phyloP scores from a whole-genome alignment of 768 basidiomycete genomes.

The Pleurotus giganteus region DNA sequence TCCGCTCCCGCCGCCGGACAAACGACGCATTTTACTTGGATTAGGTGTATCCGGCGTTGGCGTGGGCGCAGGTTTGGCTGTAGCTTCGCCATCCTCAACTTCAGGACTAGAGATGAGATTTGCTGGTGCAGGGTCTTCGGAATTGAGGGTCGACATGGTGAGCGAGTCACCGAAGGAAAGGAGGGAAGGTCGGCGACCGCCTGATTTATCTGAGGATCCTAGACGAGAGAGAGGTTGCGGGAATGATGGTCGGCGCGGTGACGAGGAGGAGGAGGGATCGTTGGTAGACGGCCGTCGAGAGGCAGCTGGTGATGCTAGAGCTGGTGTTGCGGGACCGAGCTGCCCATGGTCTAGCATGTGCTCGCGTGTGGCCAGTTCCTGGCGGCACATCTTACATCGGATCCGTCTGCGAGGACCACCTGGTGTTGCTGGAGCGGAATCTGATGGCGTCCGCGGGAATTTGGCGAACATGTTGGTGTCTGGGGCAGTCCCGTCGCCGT shows the following conservation, averaged over 20 bases:
- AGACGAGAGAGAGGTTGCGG: slow-evolving; percentile 21
- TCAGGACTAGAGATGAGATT: slow-evolving; percentile 12
- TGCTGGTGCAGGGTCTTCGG: slow-evolving; percentile 15
- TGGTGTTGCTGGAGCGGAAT: slow-evolving; percentile 61
- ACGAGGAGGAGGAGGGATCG: neutral
- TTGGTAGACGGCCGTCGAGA: slow-evolving; percentile 25
- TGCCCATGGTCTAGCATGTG: slow-evolving; percentile 93
- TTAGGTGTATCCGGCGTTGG: slow-evolving; percentile 3
- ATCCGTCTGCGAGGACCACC: slow-evolving; percentile 56
- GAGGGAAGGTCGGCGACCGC: slow-evolving; percentile 31
- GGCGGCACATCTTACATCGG: slow-evolving; percentile 90
- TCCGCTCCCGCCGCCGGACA: neutral
- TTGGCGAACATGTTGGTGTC: slow-evolving; percentile 75
- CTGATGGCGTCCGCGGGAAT: slow-evolving; percentile 63
- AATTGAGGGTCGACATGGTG: slow-evolving; percentile 38
- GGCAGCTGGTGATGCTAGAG: slow-evolving; percentile 38
- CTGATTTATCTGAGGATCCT: slow-evolving; percentile 17
- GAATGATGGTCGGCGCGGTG: slow-evolving; percentile 20
- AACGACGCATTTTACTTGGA: neutral
- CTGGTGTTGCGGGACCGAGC: slow-evolving; percentile 64
- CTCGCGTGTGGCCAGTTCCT: slow-evolving; percentile 85
- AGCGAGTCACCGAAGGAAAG: slow-evolving; percentile 31
- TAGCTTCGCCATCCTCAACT: slow-evolving; percentile 17
- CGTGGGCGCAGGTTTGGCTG: slow-evolving; percentile 8
- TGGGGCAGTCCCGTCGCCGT: slow-evolving; percentile 69